phyloP scores from a whole-genome alignment of 169 alveolate species.

The Neospora caninum region DNA sequence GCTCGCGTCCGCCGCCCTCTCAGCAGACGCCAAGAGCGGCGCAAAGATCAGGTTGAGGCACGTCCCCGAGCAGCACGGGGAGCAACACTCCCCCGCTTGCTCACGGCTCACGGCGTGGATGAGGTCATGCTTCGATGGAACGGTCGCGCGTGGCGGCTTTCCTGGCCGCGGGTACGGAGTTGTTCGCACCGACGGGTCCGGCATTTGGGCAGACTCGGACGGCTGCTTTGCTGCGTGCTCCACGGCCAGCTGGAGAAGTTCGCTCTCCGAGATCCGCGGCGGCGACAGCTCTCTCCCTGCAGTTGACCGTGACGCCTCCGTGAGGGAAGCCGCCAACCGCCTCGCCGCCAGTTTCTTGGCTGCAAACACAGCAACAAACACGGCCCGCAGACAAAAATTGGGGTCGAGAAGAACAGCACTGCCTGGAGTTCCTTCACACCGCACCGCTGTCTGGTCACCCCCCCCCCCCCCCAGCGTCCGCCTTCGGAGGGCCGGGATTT shows the following conservation, averaged over 20 bases:
- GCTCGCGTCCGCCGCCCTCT: background rate
- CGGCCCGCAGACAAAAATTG: too few relatives aligned
- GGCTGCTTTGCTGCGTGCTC: background rate
- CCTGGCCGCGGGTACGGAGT: background rate
- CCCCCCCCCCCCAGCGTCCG: too few relatives aligned
- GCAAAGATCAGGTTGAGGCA: background rate
- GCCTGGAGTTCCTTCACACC: too few relatives aligned
- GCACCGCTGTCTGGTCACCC: too few relatives aligned
- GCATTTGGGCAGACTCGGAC: background rate
- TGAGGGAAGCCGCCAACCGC: background rate
- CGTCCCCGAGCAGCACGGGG: background rate
- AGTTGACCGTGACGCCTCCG: background rate
- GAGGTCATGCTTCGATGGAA: conserved; percentile 22
- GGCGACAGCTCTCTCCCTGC: background rate
- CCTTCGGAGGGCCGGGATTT: too few relatives aligned
- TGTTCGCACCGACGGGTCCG: background rate
- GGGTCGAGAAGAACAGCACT: too few relatives aligned
- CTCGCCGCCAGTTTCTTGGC: background rate
- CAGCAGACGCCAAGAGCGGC: conserved; percentile 24
- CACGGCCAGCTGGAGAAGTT: background rate
- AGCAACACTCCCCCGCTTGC: background rate
- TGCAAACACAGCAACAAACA: background rate
- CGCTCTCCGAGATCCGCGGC: background rate
- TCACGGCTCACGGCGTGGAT: background rate
- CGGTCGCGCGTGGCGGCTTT: background rate